Base-by-base conservation (phyloP, 257 asterid genomes). In the Plantago major region DNA sequence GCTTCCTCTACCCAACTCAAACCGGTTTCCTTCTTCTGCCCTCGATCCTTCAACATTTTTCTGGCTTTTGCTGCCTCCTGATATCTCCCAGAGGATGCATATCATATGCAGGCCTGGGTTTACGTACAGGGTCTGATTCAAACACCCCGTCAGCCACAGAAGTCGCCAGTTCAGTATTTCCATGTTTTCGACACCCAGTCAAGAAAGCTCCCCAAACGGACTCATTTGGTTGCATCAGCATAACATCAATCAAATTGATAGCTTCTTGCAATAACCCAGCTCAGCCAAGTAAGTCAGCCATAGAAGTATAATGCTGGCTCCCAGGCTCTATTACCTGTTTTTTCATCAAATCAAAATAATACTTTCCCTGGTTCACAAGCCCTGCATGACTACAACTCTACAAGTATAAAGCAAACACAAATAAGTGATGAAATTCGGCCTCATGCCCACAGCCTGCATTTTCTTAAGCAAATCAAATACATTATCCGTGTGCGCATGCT, bases 331-430 rank as follows among this genome's bases (percentile, higher is more conserved):
- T 74, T 9, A 81, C 78, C 5, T 71, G 62, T 8, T 77, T 82
- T 73, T 78, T 79, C 98, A 92, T 92, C 73, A 75, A 66, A 46
- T 37, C 59, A 28, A 92, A 88, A 63, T 82, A 84, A 55, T 74
- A 61, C 66, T 77, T 82, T 11, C 97, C 97, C 69, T 84, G 87
- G 42, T 60, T 46, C 60, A 81, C 80, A 49, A 86, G 73, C 66
- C 98, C 95, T 0, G 93, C 81, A 43, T 91, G 97, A 64, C 97
- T 86, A 66, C 98, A 88, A 5, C 95, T 84, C 97, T 86, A 66
- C 98, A 88, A 5, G 97, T 84, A 69, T 84, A 84, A 33, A 92
- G 83, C 14, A 84, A 63, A 19, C 84, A 66, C 73, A 84, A 70
- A 70, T 86, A 86, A 0, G 97, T 86, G 66, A 92, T 89, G 9